phyloP scores from a whole-genome alignment of 106 monocot species.

The Narthecium ossifragum region DNA sequence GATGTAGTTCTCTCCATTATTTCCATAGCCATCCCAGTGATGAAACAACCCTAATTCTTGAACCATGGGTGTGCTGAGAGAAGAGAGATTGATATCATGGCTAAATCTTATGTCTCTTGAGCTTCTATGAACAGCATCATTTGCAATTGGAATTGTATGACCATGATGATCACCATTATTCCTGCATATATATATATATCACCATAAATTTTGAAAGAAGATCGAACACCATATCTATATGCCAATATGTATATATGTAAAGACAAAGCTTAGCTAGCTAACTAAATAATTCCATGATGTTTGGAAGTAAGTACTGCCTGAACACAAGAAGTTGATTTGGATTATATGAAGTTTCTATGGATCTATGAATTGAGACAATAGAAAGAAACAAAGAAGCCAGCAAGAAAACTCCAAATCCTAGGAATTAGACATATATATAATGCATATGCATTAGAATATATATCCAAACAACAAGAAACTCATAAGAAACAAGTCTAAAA shows the following conservation, averaged over 20 bases:
- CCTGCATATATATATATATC: constrained; percentile 18
- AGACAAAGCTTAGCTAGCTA: too few species aligned
- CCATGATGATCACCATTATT: constrained; percentile 11
- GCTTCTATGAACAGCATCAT: constrained; percentile 3
- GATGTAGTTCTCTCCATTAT: neutral
- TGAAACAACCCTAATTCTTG: constrained; percentile 41
- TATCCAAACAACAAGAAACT: constrained; percentile 1
- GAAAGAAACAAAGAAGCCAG: constrained; percentile 12
- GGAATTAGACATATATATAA: constrained; percentile 20
- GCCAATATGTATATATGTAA: too few species aligned
- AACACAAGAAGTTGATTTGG: neutral
- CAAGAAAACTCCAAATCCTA: constrained; percentile 43
- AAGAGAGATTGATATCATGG: neutral
- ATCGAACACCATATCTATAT: too few species aligned
- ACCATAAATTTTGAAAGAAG: too few species aligned
- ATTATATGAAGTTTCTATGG: too few species aligned
- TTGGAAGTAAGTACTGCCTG: too few species aligned
- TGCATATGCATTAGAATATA: neutral
- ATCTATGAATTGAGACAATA: too few species aligned
- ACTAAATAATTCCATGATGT: too few species aligned
- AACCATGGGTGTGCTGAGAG: constrained; percentile 12
- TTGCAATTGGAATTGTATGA: constrained; percentile 5
- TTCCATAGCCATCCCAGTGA: constrained; percentile 11
- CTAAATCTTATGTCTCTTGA: constrained; percentile 1
- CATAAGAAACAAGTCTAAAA: neutral